phyloP scores from a whole-genome alignment of 208 protist genomes.

The Acanthamoeba sp. region DNA sequence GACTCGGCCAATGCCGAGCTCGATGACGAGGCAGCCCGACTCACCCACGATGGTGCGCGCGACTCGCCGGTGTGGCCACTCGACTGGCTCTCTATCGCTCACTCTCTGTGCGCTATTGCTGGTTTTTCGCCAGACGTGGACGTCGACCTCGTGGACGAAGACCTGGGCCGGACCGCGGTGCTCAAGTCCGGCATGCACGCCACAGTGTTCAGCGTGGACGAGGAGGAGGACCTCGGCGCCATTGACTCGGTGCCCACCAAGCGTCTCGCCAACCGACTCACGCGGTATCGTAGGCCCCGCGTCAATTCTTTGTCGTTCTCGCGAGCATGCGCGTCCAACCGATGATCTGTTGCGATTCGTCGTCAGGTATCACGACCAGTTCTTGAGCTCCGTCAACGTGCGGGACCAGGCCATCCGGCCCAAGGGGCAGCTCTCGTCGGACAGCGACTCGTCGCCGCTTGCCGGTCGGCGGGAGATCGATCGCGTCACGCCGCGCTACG shows the following conservation, averaged over 20 bases:
- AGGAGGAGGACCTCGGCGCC: slow-evolving; percentile 3
- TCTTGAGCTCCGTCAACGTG: slow-evolving; percentile 30
- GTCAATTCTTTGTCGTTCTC: not conserved
- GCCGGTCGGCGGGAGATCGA: not conserved
- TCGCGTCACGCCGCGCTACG: not conserved
- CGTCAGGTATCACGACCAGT: slow-evolving; percentile 46
- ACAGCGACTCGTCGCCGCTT: not conserved
- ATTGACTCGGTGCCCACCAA: not conserved
- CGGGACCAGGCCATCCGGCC: not conserved
- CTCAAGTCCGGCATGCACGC: slow-evolving; percentile 26
- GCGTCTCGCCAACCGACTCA: not conserved
- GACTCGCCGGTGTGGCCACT: not conserved
- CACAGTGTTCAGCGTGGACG: slow-evolving; percentile 43
- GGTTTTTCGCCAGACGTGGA: not conserved
- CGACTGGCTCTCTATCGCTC: not conserved
- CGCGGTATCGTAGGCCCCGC: not conserved
- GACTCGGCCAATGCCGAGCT: not conserved
- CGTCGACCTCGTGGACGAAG: slow-evolving; percentile 42
- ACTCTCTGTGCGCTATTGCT: not conserved
- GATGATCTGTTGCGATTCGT: too few relatives aligned
- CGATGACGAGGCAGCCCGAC: not conserved
- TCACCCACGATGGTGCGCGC: slow-evolving; percentile 6
- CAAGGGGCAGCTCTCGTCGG: not conserved
- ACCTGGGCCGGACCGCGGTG: slow-evolving; percentile 1
- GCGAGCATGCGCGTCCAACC: not conserved